A percentile compares a stretch with the other conserved stretches of the same genome.
These are phyloP conservation scores for Miscanthus lutarioriparius DNA, from an alignment of 176 grass and related monocot genomes.

Conservation along the genomic window DNA sequence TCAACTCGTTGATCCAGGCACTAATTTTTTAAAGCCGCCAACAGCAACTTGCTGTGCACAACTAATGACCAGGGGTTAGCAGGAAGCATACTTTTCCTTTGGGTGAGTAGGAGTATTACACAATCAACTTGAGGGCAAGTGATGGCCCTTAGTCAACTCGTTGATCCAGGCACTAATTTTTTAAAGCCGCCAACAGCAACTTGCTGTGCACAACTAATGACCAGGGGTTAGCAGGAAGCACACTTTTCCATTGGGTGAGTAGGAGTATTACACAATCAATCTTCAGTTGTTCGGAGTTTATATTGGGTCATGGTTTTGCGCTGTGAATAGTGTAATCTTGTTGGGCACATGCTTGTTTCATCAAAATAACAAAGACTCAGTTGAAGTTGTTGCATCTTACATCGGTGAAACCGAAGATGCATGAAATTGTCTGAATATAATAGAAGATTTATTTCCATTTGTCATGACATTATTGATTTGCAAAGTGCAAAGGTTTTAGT, in stretches of 20 bases:
- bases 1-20: conserved; percentile 16
- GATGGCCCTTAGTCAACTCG: conserved; percentile 1
- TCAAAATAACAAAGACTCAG: background rate
- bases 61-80: background rate
- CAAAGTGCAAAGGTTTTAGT: too few relatives aligned
- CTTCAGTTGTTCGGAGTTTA: background rate
- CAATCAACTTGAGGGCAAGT: conserved; percentile 8
- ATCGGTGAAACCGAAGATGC: background rate
- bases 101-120: background rate
- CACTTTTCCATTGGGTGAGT: background rate
- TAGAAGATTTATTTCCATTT: background rate
- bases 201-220: background rate
- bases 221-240: background rate
- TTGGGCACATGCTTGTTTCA: background rate
- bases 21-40: background rate
- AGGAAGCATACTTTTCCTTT: background rate
- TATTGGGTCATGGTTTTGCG: background rate
- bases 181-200: background rate
- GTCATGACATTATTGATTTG: too few relatives aligned
- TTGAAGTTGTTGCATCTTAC: background rate
- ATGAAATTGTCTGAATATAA: background rate
- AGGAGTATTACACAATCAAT: background rate
- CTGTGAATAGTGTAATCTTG: background rate
- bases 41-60: background rate
- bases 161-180: background rate